phyloP scores from a whole-genome alignment of 305 asterid species.

The Fraxinus ornus region DNA sequence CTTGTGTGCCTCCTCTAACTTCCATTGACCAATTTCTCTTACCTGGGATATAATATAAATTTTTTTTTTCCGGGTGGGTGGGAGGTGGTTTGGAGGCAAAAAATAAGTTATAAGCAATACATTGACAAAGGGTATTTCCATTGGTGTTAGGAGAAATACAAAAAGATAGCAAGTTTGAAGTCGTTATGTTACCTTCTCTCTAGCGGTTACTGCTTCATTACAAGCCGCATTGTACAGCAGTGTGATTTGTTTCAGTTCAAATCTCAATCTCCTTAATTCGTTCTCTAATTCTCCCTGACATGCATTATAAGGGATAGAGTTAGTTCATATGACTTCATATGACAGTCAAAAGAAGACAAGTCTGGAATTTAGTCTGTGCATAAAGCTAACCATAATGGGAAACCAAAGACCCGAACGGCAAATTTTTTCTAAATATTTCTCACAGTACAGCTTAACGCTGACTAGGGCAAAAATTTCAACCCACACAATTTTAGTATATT shows the following conservation, averaged over 20 bases:
- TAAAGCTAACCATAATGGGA: not conserved
- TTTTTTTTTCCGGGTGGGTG: not conserved
- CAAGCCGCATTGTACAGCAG: slow-evolving; percentile 1
- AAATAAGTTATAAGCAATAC: not conserved
- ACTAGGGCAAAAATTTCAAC: not conserved
- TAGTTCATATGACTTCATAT: not conserved
- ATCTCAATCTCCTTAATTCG: not conserved
- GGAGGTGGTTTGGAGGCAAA: not conserved
- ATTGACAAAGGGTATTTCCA: not conserved
- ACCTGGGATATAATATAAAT: slow-evolving; percentile 17
- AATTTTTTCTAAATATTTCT: not conserved
- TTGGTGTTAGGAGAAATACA: not conserved
- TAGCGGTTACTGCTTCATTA: slow-evolving; percentile 14
- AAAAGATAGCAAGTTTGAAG: not conserved
- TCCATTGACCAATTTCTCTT: slow-evolving; percentile 29
- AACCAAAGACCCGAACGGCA: not conserved
- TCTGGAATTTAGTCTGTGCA: not conserved
- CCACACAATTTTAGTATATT: not conserved
- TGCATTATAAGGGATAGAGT: not conserved
- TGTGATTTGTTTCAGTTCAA: slow-evolving; percentile 5
- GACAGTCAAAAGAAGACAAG: slow-evolving; percentile 1
- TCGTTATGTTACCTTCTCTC: slow-evolving; percentile 12
- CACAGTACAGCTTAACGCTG: not conserved
- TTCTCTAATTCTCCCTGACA: slow-evolving; percentile 8
- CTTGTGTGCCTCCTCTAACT: slow-evolving; percentile 20